A percentile compares a stretch with the other conserved stretches of the same genome.
Conservation (phyloP, 176 grass and related monocot genomes). For the Aegilops bicornis region DNA sequence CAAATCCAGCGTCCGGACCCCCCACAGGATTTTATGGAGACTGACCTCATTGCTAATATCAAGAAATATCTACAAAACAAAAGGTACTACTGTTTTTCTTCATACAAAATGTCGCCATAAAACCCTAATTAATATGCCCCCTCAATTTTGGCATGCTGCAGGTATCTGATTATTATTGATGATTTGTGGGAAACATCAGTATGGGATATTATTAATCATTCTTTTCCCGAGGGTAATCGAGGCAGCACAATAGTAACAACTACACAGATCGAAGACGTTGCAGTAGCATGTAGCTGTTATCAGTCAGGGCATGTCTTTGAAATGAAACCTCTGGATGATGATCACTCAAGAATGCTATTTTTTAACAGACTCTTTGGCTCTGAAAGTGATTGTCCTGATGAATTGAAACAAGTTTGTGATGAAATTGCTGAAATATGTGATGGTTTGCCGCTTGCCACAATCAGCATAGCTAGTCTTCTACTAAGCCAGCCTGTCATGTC, state of each 20-base stretch:
- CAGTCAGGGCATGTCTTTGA: neutral
- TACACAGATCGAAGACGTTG: neutral
- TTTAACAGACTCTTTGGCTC: too few species aligned
- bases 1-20: neutral
- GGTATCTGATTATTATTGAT: neutral
- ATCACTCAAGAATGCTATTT: too few species aligned
- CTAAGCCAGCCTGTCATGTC: neutral
- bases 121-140: too few species aligned
- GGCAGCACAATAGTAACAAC: constrained; percentile 7
- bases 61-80: too few species aligned
- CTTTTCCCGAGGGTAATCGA: neutral
- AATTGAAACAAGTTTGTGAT: neutral
- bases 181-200: neutral
- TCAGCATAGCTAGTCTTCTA: constrained; percentile 12
- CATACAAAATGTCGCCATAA: too few species aligned
- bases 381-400: neutral
- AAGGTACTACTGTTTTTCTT: too few species aligned
- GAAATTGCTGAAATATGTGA: neutral
- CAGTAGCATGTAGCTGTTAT: neutral
- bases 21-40: too few species aligned
- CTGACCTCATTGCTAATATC: too few species aligned
- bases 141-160: neutral
- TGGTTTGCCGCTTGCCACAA: neutral
- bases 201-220: neutral
- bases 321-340: neutral